Conservation (phyloP, 441 rosid species). For the Adansonia rubrostipa region DNA sequence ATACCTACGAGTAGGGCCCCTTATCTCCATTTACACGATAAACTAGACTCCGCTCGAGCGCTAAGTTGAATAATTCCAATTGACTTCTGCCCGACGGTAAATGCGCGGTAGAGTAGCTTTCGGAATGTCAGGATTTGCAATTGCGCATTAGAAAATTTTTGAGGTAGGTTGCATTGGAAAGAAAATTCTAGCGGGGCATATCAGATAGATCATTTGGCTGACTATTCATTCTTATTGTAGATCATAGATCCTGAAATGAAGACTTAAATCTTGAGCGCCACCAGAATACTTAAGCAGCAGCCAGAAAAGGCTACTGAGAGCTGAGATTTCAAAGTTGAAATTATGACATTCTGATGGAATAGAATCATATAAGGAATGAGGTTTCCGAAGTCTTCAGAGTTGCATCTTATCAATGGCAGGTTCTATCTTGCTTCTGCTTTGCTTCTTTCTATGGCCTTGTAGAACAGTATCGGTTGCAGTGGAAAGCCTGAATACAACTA, state of each 20-base stretch:
- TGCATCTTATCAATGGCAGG: background rate
- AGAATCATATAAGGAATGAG: background rate
- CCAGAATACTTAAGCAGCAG: background rate
- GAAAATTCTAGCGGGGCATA: too few relatives aligned
- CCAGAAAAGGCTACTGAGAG: background rate
- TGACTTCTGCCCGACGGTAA: too few relatives aligned
- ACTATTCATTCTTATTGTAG: too few relatives aligned
- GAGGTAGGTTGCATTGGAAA: too few relatives aligned
- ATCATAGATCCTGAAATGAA: background rate
- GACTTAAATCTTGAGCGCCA: background rate
- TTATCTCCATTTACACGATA: too few relatives aligned
- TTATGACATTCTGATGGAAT: background rate
- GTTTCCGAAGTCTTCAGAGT: background rate
- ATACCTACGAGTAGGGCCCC: too few relatives aligned
- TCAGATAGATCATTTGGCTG: too few relatives aligned
- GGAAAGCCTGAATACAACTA: conserved; percentile 39
- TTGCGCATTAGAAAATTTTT: too few relatives aligned
- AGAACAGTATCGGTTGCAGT: conserved; percentile 26
- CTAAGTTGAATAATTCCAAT: too few relatives aligned
- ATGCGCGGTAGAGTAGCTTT: too few relatives aligned
- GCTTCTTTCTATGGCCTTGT: background rate
- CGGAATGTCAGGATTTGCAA: too few relatives aligned
- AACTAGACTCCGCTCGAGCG: too few relatives aligned
- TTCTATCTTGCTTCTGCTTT: background rate
- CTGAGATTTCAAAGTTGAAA: background rate